Conservation (phyloP, 805 yeast species). For the Teunomyces aglyptinius region DNA sequence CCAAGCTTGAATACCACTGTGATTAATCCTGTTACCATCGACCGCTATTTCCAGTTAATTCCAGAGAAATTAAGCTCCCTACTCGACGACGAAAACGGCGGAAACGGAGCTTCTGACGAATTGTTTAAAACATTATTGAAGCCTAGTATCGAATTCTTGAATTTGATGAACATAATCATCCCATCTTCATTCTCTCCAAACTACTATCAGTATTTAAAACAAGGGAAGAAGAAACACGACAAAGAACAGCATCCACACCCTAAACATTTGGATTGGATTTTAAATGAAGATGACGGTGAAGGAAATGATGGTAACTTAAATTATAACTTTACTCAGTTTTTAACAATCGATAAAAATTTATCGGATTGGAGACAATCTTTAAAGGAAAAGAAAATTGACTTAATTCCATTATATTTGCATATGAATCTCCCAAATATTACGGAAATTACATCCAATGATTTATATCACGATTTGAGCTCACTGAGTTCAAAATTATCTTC, state of each 20-base stretch:
- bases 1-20: slow-evolving; percentile 47
- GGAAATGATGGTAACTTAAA: slow-evolving; percentile 48
- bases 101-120: slow-evolving; percentile 23
- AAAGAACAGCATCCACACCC: slow-evolving; percentile 18
- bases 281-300: slow-evolving; percentile 47
- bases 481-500: slow-evolving; percentile 8
- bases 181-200: slow-evolving; percentile 48
- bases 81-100: slow-evolving; percentile 19
- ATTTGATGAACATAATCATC: slow-evolving; percentile 42
- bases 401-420: slow-evolving; percentile 13
- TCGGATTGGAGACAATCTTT: slow-evolving; percentile 40
- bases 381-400: slow-evolving; percentile 24
- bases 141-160: slow-evolving; percentile 44
- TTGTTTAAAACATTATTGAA: slow-evolving; percentile 35
- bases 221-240: slow-evolving; percentile 18
- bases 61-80: slow-evolving; percentile 41
- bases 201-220: slow-evolving; percentile 41
- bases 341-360: slow-evolving; percentile 41
- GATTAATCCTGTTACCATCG: slow-evolving; percentile 47
- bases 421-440: slow-evolving; percentile 31
- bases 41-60: slow-evolving; percentile 42
- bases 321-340: slow-evolving; percentile 43
- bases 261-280: slow-evolving; percentile 38
- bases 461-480: slow-evolving; percentile 29
- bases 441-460: slow-evolving; percentile 19